These are phyloP conservation scores for Herpotrichia juniperi DNA, from an alignment of 2,329 filamentous ascomycete species.

Conservation along the genomic window DNA sequence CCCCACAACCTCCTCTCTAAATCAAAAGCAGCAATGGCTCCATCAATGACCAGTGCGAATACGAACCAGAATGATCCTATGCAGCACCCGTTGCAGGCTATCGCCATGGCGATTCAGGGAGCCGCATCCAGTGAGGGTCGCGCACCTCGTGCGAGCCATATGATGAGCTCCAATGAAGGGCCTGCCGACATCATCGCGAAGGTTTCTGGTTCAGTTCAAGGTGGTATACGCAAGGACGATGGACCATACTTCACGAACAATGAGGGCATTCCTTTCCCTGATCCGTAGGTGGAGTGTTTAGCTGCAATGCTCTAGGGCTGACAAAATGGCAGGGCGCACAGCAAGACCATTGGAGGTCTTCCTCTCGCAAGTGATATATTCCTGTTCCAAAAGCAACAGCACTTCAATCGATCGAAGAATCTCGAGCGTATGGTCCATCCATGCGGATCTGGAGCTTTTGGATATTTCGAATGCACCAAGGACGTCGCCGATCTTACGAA, in stretches of 20 bases:
- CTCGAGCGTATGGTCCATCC: slow-evolving; percentile 53
- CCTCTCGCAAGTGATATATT: slow-evolving; percentile 59
- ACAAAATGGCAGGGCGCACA: slow-evolving; percentile 44
- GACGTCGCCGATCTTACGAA: slow-evolving; percentile 45
- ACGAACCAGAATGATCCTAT: slow-evolving; percentile 39
- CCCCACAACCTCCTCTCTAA: slow-evolving; percentile 17
- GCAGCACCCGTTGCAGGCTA: slow-evolving; percentile 51
- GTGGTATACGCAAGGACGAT: slow-evolving; percentile 57
- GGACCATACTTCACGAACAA: slow-evolving; percentile 61
- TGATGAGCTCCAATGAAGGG: slow-evolving; percentile 55
- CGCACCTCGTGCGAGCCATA: slow-evolving; percentile 46
- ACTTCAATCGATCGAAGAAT: slow-evolving; percentile 62
- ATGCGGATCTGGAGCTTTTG: slow-evolving; percentile 53
- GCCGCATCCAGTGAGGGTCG: slow-evolving; percentile 46
- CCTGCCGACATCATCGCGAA: slow-evolving; percentile 59
- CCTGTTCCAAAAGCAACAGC: slow-evolving; percentile 61
- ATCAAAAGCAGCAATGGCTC: slow-evolving; percentile 21
- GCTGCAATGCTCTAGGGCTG: not conserved
- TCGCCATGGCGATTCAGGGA: slow-evolving; percentile 49
- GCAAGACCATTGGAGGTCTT: slow-evolving; percentile 60
- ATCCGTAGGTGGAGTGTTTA: slow-evolving; percentile 42
- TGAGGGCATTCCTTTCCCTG: slow-evolving; percentile 59
- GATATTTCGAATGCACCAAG: slow-evolving; percentile 54
- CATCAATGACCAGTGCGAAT: slow-evolving; percentile 30
- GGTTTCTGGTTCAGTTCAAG: slow-evolving; percentile 53